Base-by-base conservation (phyloP, 352 stramenopile species). In the Phytophthora quininea region DNA sequence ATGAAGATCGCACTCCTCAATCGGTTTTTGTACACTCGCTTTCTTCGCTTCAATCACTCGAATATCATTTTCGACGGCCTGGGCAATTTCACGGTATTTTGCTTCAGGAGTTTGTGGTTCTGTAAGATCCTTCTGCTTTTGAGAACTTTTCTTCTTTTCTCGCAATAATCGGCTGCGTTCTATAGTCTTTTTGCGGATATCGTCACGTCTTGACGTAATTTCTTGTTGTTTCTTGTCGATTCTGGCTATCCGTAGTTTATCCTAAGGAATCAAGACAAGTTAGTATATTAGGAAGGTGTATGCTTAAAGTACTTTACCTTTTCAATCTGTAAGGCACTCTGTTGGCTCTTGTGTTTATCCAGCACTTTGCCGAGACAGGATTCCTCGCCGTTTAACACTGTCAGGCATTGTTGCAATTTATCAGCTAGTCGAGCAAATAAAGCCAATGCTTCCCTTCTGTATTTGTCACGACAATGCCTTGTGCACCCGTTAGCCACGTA, bases 391-490 rank as follows among this genome's bases (percentile, higher is more conserved):
- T 61, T 50, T n/a, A 74, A n/a, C 4, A 40, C 42, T 32, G 29
- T 35, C 57, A 68, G 42, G 6, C 47, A 61, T 30, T 43, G 7
- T 7, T 68, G 30, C 3, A 81, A 52, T 29, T 46, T 12, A 3
- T 58, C 38, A 29, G 48, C 9, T 5, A 81, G 40, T 9, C 55
- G 48, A 4, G 38, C 38, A 37, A 52, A 69, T 7, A 47, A 27
- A 12, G 64, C 67, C 4, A 74, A 14, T 2, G 30, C 37, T 19
- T 73, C 65, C 50, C 68, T 60, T 50, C 64, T 62, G 15, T 64
- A 79, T 4, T 37, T 54, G 35, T 84, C 60, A 9, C 62, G 53
- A 32, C 52, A 77, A 5, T 37, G 52, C 75, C 75, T 83, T 56
- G 0, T 54, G 2, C 7, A 32, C 8, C 8, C 33, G 2, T 7